Evolutionary conservation across 2,329 filamentous ascomycete genomes (phyloP).

Genomic region (Talaromyces sp.): DNA sequence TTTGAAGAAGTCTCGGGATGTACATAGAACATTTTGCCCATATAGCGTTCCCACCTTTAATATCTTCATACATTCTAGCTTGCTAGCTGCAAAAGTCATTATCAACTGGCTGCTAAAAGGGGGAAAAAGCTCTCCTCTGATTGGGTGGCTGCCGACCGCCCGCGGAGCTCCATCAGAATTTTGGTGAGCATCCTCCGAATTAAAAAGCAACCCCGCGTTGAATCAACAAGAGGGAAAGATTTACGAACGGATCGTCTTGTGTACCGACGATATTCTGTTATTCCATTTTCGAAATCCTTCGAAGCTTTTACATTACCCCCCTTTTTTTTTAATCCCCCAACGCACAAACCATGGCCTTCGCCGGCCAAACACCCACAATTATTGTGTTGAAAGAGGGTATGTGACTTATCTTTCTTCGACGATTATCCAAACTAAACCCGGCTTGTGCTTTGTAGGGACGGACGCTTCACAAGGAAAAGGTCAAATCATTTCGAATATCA

Average conservation of each 20-base stretch:
- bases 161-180: slow-evolving; percentile 42
- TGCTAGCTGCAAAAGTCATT: neutral
- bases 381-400: slow-evolving; percentile 95
- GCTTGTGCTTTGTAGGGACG: slow-evolving; percentile 62
- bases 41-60: neutral
- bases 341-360: slow-evolving; percentile 74
- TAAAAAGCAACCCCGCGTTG: slow-evolving; percentile 34
- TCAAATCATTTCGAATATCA: slow-evolving; percentile 97
- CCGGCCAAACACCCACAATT: slow-evolving; percentile 95
- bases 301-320: neutral
- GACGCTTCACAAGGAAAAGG: slow-evolving; percentile 96
- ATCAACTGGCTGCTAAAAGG: neutral
- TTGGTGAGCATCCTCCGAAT: slow-evolving; percentile 38
- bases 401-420: slow-evolving; percentile 35
- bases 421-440: neutral
- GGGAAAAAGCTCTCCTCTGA: slow-evolving; percentile 20
- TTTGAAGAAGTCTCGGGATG: neutral
- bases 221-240: slow-evolving; percentile 25
- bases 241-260: slow-evolving; percentile 9
- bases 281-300: neutral
- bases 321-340: neutral
- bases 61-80: neutral
- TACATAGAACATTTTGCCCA: neutral
- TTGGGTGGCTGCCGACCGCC: slow-evolving; percentile 35
- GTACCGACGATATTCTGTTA: neutral